Conservation (phyloP, 495 filamentous ascomycete genomes). For the Xylaria curta region DNA sequence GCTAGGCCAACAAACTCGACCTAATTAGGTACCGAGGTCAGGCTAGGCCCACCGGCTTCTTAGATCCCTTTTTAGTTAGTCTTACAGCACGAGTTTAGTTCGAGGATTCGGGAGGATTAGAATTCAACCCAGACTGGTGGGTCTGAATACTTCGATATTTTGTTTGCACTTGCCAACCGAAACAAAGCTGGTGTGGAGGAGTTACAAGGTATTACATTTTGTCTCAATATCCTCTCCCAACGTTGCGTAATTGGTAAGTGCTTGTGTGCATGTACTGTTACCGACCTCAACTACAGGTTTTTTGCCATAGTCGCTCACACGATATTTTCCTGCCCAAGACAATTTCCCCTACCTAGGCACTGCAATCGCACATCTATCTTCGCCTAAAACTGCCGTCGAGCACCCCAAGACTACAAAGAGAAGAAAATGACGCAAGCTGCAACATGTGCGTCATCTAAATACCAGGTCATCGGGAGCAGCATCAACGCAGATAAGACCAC, state of each 20-base stretch:
- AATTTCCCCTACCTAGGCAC: no score
- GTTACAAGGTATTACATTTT: background rate
- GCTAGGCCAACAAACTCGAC: background rate
- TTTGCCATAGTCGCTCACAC: background rate
- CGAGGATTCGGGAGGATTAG: background rate
- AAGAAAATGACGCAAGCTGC: slow-evolving; percentile 18
- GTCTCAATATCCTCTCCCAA: background rate
- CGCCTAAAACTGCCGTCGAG: slow-evolving; percentile 14
- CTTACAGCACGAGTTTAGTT: background rate
- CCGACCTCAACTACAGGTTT: background rate
- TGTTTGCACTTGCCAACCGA: background rate
- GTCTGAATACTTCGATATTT: slow-evolving; percentile 3
- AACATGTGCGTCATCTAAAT: slow-evolving; percentile 14
- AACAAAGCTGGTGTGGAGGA: background rate
- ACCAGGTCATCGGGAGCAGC: slow-evolving; percentile 25
- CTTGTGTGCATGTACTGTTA: slow-evolving; percentile 2
- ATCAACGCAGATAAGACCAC: background rate
- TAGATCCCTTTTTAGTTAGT: background rate
- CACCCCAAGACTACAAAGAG: background rate
- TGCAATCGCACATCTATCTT: background rate
- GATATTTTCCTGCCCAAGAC: background rate
- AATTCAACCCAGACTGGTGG: no score
- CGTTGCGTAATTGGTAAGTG: background rate
- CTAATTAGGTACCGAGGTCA: slow-evolving; percentile 2
- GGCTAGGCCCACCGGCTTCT: background rate